Evolutionary conservation across 2,329 filamentous ascomycete genomes (phyloP).

Genomic region (Cadophora gregata): DNA sequence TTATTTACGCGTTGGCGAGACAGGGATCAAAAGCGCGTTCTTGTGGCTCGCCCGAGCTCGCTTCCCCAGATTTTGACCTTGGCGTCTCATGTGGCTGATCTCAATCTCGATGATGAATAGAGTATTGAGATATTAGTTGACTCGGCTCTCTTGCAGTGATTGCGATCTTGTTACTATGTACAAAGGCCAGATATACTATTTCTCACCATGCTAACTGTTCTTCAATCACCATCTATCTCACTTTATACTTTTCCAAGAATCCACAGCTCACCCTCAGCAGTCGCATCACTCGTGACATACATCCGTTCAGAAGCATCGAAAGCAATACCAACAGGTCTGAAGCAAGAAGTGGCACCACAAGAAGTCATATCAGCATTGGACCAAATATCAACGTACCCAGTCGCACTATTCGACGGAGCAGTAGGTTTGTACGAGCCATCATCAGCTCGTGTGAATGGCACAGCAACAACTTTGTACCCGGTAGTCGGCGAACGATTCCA

Average conservation of each 20-base stretch:
- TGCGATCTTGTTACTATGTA: background rate
- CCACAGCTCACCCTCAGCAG: slow-evolving; percentile 29
- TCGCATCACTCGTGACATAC: slow-evolving; percentile 31
- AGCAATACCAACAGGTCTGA: slow-evolving; percentile 25
- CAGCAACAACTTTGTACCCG: slow-evolving; percentile 30
- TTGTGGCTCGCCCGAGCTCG: background rate
- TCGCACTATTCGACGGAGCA: slow-evolving; percentile 15
- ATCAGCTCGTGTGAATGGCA: slow-evolving; percentile 28
- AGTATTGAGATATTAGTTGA: background rate
- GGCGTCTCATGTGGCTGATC: background rate
- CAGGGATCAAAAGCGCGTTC: slow-evolving; percentile 3
- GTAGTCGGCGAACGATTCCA: slow-evolving; percentile 30
- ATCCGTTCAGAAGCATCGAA: slow-evolving; percentile 26
- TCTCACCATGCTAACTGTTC: background rate
- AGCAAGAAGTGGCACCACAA: slow-evolving; percentile 25
- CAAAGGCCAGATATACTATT: background rate
- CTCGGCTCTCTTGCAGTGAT: background rate
- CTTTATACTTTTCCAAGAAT: slow-evolving; percentile 21
- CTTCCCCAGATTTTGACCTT: background rate
- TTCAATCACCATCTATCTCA: background rate
- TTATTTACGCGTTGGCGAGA: slow-evolving; percentile 6
- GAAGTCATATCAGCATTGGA: slow-evolving; percentile 26
- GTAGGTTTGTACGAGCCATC: slow-evolving; percentile 28
- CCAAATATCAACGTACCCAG: slow-evolving; percentile 31
- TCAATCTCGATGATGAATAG: background rate